Conservation (phyloP, 1,284 basidiomycete species). For the Ustilago curta region DNA sequence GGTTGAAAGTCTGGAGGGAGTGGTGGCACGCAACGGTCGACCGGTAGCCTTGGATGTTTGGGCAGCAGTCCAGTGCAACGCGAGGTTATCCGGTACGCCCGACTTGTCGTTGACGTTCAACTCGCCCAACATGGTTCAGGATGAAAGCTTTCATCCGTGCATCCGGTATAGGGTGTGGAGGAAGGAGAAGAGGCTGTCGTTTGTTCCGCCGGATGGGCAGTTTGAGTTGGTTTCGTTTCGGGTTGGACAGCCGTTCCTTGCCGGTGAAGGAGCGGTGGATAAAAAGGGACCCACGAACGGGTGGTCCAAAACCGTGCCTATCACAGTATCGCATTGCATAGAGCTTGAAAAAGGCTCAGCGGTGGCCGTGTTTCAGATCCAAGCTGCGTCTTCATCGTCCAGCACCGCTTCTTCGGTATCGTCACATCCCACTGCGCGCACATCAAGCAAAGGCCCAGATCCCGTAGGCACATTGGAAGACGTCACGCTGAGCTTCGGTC, state of each 20-base stretch:
- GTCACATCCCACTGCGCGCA: background rate
- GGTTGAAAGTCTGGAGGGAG: conserved; percentile 54
- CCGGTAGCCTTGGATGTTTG: conserved; percentile 52
- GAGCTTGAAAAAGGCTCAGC: conserved; percentile 27
- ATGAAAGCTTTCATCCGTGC: conserved; percentile 90
- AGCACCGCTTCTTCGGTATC: conserved; percentile 11
- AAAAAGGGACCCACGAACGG: conserved; percentile 33
- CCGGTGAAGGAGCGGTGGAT: background rate
- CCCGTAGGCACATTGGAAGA: conserved; percentile 38
- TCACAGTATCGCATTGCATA: conserved; percentile 23
- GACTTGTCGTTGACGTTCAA: conserved; percentile 54
- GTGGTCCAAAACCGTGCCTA: conserved; percentile 24
- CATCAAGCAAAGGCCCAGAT: conserved; percentile 13
- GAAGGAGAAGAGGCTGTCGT: conserved; percentile 46
- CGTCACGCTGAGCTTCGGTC: conserved; percentile 52
- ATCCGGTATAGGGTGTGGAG: conserved; percentile 82
- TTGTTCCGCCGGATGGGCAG: conserved; percentile 62
- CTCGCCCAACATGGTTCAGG: conserved; percentile 76
- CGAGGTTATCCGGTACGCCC: conserved; percentile 69
- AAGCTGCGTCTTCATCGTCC: conserved; percentile 12
- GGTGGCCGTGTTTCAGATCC: conserved; percentile 29
- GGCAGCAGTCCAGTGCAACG: conserved; percentile 51
- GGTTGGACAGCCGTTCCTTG: conserved; percentile 69
- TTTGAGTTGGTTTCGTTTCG: conserved; percentile 55
- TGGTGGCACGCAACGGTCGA: conserved; percentile 71